Base-by-base conservation (phyloP, 805 yeast genomes). In the Candida corydali region DNA sequence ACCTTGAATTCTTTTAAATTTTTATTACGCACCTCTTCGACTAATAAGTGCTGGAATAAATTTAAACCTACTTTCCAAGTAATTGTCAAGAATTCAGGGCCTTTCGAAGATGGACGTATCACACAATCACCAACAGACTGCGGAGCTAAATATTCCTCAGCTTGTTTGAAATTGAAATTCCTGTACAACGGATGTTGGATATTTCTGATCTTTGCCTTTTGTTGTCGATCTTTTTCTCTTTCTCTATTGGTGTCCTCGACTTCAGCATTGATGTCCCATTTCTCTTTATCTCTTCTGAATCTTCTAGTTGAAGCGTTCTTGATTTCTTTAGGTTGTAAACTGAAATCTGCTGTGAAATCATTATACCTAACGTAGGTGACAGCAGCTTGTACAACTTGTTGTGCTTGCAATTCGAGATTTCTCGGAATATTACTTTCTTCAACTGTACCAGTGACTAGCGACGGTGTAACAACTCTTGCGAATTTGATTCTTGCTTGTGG, bases 21-120 rank as follows among this genome's bases (percentile, higher is more conserved):
- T 36, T 75, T 81, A 51, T 79, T 78, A 31, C 73, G 80, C 32
- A 74, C 72, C 60, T 93, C 98, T 43, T 80, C 69, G 31, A 93
- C 84, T 49, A 88, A 93, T 45, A 93, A 67, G 57, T 93, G 98
- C 57, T 93, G 98, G 63, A 83, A 93, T 43, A 91, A 64, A 55
- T 82, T 84, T 54, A 86, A 91, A 41, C 86, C 93, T 31, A 93
- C 89, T 57, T 93, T 93, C 97, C 98, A 93, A 0, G 99, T 91
- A 28, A 91, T 81, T 2, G 96, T 88, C 48, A 93, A 71, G 59
- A 81, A 96, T 44, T 86, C 85, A 32, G 76, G 71, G 29, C 98
- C 98, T 44, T 81, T 78, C 8, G 95, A 86, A 0, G 97, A 87
- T 14, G 98, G 99, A 48, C 99, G 76, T 38, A 93, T 84, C 15